Percentiles rank a stretch among this genome's conserved stretches.
These are phyloP conservation scores for Eutrema salsugineum DNA, from an alignment of 441 rosid genomes.

Conservation along the genomic window DNA sequence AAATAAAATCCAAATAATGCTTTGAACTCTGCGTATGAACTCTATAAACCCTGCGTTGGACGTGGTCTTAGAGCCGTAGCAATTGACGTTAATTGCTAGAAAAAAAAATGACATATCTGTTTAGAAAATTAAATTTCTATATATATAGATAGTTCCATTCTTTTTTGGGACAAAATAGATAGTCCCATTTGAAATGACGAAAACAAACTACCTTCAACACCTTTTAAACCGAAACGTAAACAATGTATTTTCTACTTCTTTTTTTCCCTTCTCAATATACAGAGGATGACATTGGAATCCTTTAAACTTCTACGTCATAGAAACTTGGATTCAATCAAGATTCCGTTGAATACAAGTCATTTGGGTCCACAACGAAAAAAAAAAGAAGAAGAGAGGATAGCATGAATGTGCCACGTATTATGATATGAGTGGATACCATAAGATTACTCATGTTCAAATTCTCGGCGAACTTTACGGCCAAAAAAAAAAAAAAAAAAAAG, in stretches of 20 bases:
- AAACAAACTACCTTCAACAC: neutral
- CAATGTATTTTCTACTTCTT: neutral
- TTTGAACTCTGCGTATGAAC: too few relatives aligned
- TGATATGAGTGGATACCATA: neutral
- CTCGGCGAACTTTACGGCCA: slow-evolving; percentile 19
- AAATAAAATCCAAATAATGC: too few relatives aligned
- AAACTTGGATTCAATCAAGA: neutral
- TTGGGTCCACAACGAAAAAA: neutral
- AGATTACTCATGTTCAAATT: slow-evolving; percentile 10
- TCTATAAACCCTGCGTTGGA: too few relatives aligned
- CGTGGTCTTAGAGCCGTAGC: too few relatives aligned
- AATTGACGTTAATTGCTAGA: neutral
- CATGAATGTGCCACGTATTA: neutral
- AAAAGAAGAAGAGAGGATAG: neutral
- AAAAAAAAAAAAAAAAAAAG: neutral
- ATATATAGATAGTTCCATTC: too few relatives aligned
- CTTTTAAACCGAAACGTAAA: neutral
- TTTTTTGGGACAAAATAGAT: too few relatives aligned
- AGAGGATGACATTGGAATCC: neutral
- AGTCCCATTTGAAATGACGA: neutral
- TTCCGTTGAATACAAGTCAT: slow-evolving; percentile 1
- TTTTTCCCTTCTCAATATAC: neutral
- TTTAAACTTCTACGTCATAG: neutral
- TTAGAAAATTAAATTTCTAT: neutral
- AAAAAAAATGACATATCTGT: neutral